These are phyloP conservation scores for Marasmius tenuissimus DNA, from an alignment of 1,284 basidiomycete genomes.

Conservation along the genomic window DNA sequence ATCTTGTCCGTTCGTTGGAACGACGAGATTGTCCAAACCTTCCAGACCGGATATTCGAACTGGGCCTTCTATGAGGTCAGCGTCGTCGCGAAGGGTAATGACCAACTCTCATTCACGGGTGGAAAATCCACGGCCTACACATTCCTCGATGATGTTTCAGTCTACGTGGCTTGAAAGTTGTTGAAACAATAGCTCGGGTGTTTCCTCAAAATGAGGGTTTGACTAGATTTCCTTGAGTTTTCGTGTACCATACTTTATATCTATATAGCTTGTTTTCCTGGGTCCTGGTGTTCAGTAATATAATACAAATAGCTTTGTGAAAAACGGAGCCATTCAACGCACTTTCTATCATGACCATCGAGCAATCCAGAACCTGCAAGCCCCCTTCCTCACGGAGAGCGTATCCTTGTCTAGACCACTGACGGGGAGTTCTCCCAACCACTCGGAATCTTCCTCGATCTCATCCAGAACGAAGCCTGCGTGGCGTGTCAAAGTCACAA, in stretches of 20 bases:
- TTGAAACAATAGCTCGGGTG: neutral
- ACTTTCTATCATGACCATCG: slow-evolving; percentile 33
- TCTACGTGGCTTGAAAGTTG: neutral
- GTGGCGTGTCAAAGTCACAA: slow-evolving; percentile 40
- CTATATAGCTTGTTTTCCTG: neutral
- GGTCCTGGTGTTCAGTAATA: too few species aligned
- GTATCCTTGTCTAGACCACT: slow-evolving; percentile 46
- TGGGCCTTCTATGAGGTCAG: neutral
- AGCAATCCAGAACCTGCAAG: slow-evolving; percentile 62
- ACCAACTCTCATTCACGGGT: neutral
- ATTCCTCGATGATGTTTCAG: neutral
- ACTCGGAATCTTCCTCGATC: slow-evolving; percentile 33
- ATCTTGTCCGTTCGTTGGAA: slow-evolving; percentile 20
- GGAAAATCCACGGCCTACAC: neutral
- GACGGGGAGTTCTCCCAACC: slow-evolving; percentile 50
- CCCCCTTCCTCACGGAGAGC: slow-evolving; percentile 49
- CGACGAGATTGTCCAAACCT: neutral
- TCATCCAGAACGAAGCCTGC: slow-evolving; percentile 53
- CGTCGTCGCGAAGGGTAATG: neutral
- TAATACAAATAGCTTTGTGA: too few species aligned
- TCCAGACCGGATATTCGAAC: neutral
- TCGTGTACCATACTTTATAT: neutral
- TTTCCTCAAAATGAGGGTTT: neutral
- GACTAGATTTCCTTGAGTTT: neutral
- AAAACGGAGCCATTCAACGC: too few species aligned